These are phyloP conservation scores for Citrus australasica DNA, from an alignment of 345 rosid species.

Conservation along the genomic window DNA sequence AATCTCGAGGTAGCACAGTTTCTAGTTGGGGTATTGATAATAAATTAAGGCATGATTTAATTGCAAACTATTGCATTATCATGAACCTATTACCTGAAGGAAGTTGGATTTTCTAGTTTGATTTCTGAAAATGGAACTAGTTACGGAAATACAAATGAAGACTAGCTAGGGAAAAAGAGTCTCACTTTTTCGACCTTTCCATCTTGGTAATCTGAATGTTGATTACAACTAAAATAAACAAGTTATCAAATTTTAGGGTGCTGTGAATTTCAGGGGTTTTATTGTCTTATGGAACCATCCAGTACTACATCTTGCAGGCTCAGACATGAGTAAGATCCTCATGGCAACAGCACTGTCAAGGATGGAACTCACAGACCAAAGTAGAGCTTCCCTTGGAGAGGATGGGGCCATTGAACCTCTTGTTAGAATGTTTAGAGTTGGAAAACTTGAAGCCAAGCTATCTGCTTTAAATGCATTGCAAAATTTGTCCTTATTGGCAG, in stretches of 20 bases:
- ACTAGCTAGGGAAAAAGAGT: neutral
- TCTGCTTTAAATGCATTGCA: conserved; percentile 62
- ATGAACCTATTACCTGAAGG: neutral
- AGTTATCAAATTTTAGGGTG: neutral
- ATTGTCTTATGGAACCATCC: neutral
- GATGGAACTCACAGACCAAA: conserved; percentile 66
- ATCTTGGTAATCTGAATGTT: neutral
- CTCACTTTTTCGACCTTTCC: neutral
- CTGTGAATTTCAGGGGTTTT: neutral
- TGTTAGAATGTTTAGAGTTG: conserved; percentile 54
- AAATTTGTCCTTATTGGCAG: conserved; percentile 43
- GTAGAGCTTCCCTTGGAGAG: conserved; percentile 59
- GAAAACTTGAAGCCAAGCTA: conserved; percentile 72
- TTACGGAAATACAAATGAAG: neutral
- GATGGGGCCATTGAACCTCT: conserved; percentile 63
- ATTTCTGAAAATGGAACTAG: neutral
- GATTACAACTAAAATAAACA: neutral
- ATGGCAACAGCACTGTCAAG: conserved; percentile 72
- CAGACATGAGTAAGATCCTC: conserved; percentile 74
- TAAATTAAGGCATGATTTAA: neutral
- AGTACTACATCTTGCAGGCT: conserved; percentile 36
- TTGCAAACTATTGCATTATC: neutral
- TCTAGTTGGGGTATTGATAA: neutral
- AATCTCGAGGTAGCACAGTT: neutral
- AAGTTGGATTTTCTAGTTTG: neutral